A percentile compares a stretch with the other conserved stretches of the same genome.
Conservation (phyloP, 2,329 filamentous ascomycete species). For the Aspergillus viridinutans region DNA sequence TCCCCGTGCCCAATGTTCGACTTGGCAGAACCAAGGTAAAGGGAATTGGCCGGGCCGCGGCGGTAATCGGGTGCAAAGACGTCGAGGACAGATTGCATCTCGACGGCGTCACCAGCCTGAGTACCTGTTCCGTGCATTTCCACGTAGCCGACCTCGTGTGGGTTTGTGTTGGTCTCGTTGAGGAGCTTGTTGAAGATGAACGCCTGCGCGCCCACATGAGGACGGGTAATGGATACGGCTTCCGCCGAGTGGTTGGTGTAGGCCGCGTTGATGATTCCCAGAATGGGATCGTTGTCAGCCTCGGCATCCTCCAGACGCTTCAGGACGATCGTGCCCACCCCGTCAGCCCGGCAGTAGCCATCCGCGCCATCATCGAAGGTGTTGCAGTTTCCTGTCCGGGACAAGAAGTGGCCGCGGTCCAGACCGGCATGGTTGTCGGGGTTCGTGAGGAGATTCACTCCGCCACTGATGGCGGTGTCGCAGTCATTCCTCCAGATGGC, state of each 20-base stretch:
- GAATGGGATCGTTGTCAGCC: slow-evolving; percentile 43
- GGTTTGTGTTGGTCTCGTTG: slow-evolving; percentile 31
- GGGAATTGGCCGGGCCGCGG: slow-evolving; percentile 28
- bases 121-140: slow-evolving; percentile 39
- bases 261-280: slow-evolving; percentile 41
- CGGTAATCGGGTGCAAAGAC: slow-evolving; percentile 28
- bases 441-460: slow-evolving; percentile 67
- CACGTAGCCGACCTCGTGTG: slow-evolving; percentile 34
- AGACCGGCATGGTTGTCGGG: slow-evolving; percentile 72
- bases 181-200: slow-evolving; percentile 36
- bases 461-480: slow-evolving; percentile 75
- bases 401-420: slow-evolving; percentile 46
- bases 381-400: slow-evolving; percentile 43
- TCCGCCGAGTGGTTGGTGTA: slow-evolving; percentile 43
- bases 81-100: slow-evolving; percentile 33
- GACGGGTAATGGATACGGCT: slow-evolving; percentile 43
- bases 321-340: slow-evolving; percentile 45
- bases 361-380: slow-evolving; percentile 47
- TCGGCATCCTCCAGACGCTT: slow-evolving; percentile 49
- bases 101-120: slow-evolving; percentile 34
- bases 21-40: slow-evolving; percentile 33
- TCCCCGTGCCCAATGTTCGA: slow-evolving; percentile 45
- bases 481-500: slow-evolving; percentile 69
- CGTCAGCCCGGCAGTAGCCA: slow-evolving; percentile 53
- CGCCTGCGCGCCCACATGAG: slow-evolving; percentile 35